Conservation (phyloP, 768 basidiomycete genomes). For the Mycena haematopus region DNA sequence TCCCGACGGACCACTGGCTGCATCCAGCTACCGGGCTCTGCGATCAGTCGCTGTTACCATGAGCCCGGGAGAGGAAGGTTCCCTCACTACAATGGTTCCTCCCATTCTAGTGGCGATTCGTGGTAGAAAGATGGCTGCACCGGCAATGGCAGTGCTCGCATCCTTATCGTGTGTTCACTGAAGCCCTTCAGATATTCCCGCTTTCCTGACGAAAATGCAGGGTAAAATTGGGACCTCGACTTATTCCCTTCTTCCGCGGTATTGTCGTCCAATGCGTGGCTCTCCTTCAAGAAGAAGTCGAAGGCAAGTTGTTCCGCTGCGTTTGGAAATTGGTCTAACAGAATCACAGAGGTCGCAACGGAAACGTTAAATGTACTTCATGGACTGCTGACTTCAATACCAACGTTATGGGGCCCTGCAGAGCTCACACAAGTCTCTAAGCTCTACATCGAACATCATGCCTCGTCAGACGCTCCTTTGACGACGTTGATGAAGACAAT, state of each 20-base stretch:
- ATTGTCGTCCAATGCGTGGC: conserved; percentile 65
- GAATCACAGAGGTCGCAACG: conserved; percentile 37
- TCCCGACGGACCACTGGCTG: conserved; percentile 46
- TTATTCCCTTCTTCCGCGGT: conserved; percentile 84
- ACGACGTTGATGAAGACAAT: conserved; percentile 63
- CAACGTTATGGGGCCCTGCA: conserved; percentile 76
- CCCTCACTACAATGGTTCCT: conserved; percentile 66
- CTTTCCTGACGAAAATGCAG: conserved; percentile 45
- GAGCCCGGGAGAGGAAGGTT: conserved; percentile 68
- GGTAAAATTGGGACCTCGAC: conserved; percentile 79
- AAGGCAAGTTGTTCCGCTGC: conserved; percentile 36
- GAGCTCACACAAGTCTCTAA: conserved; percentile 65
- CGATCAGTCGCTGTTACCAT: conserved; percentile 63
- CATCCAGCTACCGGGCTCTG: conserved; percentile 65
- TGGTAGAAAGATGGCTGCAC: conserved; percentile 41
- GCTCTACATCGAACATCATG: conserved; percentile 58
- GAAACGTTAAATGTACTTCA: conserved; percentile 60
- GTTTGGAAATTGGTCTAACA: conserved; percentile 4
- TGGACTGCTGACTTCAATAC: conserved; percentile 74
- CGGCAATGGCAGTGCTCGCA: conserved; percentile 61
- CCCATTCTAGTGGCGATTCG: conserved; percentile 57
- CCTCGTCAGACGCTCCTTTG: conserved; percentile 45
- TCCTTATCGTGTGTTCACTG: conserved; percentile 61
- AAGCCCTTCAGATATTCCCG: neutral
- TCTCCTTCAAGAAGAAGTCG: conserved; percentile 50